A percentile compares a stretch with the other conserved stretches of the same genome.
Evolutionary conservation across 1,284 basidiomycete genomes (phyloP).

Genomic region (Fomitiporia mediterranea): DNA sequence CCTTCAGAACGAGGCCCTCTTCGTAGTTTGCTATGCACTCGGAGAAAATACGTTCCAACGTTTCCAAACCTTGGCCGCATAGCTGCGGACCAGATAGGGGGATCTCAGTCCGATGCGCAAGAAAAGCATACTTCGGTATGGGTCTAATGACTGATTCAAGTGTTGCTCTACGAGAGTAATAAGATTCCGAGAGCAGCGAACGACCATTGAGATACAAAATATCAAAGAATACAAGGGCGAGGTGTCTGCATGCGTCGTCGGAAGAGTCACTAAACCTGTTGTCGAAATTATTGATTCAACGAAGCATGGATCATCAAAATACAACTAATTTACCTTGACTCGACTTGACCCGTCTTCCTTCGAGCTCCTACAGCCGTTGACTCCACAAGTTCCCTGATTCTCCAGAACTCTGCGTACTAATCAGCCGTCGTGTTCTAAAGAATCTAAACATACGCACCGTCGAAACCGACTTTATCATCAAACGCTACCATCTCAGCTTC

Average conservation of each 20-base stretch:
- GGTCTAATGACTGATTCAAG: conserved; percentile 53
- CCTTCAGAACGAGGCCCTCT: conserved; percentile 78
- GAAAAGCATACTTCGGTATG: conserved; percentile 54
- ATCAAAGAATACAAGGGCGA: conserved; percentile 84
- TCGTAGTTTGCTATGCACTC: conserved; percentile 44
- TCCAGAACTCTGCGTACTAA: conserved; percentile 58
- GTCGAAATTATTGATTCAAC: no score
- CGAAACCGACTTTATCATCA: conserved; percentile 45
- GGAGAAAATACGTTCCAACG: conserved; percentile 47
- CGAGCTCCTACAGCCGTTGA: conserved; percentile 28
- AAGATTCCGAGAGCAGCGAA: conserved; percentile 52
- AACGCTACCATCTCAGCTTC: conserved; percentile 88
- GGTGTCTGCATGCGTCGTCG: conserved; percentile 36
- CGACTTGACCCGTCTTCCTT: no score
- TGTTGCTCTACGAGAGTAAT: conserved; percentile 51
- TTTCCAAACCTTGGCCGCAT: conserved; percentile 24
- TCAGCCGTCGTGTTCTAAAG: no score
- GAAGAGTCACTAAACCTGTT: conserved; percentile 17
- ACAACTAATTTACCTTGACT: no score
- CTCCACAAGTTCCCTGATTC: conserved; percentile 54
- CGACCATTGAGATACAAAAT: conserved; percentile 59
- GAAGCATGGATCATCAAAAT: no score
- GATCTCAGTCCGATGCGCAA: conserved; percentile 51
- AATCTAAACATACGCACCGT: conserved; percentile 41
- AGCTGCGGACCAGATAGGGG: conserved; percentile 26